Evolutionary conservation across 2,329 filamentous ascomycete species (phyloP), one percentile per base, ranked within the genome.

Genomic region (Diaporthe eres): DNA sequence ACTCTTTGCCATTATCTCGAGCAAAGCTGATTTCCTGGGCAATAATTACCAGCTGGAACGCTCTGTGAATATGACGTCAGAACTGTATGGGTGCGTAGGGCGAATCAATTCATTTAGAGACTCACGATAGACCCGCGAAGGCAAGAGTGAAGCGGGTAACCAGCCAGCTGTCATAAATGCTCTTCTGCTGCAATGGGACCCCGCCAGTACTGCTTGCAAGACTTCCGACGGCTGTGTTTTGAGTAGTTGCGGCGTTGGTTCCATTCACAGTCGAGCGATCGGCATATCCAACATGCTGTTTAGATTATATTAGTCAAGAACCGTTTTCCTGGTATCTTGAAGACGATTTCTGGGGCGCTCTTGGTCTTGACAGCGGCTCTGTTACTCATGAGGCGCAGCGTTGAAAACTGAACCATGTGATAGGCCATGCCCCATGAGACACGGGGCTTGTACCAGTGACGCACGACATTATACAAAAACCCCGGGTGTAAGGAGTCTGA

Each of bases 141-240:
- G 82, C 86, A 17, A 88, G 82, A 2, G 83, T 83, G 77, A 88
- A 88, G 13, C 87, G 85, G 9, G 85, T 80, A 8, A 88, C 78
- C 7, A 88, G 82, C 82, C 86, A 87, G 55, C 80, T 82, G 77
- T 88, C 86, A 77, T 88, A 88, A 13, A 87, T 86, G 37, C 81
- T 83, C 58, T 58, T 73, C 25, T 63, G 42, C 17, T 75, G 77
- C 63, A 74, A 75, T 39, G 71, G 79, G 44, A 74, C 60, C 37
- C 60, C 68, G 39, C 49, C 65, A 31, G 61, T 70, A 72, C 60
- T 77, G 53, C 65, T 78, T 71, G 55, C 77, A 73, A 58, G 61
- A 57, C 49, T 80, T 80, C 57, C 74, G 25, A 61, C 17, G 37
- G 31, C 74, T 31, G 65, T 77, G 25, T 79, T 79, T 34, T 76